These are phyloP conservation scores for Trichoderma semiorbis DNA, from an alignment of 2,329 filamentous ascomycete genomes.

Conservation along the genomic window DNA sequence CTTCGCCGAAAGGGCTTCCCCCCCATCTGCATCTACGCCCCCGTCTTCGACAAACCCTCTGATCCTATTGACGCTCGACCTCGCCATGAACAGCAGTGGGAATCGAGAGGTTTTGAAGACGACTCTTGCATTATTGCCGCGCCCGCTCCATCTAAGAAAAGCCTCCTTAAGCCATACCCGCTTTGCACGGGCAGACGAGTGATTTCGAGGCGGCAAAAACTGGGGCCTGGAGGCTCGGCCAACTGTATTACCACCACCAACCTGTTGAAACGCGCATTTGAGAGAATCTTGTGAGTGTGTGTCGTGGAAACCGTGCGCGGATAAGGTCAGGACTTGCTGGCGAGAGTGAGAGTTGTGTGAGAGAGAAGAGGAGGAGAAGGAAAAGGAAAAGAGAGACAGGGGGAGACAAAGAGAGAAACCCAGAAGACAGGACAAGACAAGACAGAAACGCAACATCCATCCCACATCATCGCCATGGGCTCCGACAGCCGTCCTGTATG, in stretches of 20 bases:
- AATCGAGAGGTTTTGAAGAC: neutral
- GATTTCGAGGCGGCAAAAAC: conserved; percentile 15
- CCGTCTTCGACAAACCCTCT: neutral
- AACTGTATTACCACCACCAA: neutral
- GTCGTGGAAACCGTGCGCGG: neutral
- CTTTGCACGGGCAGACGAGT: conserved; percentile 3
- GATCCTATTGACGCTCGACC: neutral
- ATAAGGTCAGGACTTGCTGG: neutral
- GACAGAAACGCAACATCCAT: neutral
- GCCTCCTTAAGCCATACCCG: neutral
- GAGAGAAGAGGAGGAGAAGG: neutral
- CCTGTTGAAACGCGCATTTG: neutral
- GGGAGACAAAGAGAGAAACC: neutral
- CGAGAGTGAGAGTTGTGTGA: neutral
- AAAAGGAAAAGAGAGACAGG: neutral
- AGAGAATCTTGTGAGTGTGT: neutral
- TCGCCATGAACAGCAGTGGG: neutral
- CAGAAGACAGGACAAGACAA: neutral
- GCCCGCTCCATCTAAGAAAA: neutral
- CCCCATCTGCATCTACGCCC: neutral
- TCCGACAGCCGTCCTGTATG: conserved; percentile 31
- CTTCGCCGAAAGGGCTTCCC: neutral
- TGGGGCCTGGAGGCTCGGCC: conserved; percentile 5
- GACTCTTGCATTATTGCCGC: neutral
- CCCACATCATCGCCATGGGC: conserved; percentile 24